A percentile compares a stretch with the other conserved stretches of the same genome.
Evolutionary conservation across 208 protist genomes (phyloP).

Genomic region (Leishmania amazonensis): DNA sequence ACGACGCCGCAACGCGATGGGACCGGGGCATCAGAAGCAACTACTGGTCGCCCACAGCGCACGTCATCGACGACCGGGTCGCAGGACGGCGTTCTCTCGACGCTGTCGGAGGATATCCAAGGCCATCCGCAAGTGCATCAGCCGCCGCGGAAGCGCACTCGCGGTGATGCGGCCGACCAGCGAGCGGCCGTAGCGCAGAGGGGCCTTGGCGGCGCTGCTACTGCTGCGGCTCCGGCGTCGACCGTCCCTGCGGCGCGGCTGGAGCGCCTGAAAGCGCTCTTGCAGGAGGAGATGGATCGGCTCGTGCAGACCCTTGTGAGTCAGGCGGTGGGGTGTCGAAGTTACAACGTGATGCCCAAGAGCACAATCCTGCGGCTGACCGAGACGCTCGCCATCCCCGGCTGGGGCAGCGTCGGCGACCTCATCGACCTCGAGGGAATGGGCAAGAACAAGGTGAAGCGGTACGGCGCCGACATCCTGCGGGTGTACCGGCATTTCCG

Average conservation of each 20-base stretch:
- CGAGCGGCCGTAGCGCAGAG: neutral
- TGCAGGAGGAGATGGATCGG: conserved; percentile 67
- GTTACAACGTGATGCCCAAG: conserved; percentile 88
- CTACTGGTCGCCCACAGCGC: neutral
- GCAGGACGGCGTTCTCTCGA: conserved; percentile 1
- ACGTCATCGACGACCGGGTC: neutral
- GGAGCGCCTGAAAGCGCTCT: conserved; percentile 44
- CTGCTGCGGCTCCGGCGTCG: conserved; percentile 11
- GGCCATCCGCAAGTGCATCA: too few relatives aligned
- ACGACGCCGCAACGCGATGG: conserved; percentile 17
- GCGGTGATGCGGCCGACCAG: conserved; percentile 13
- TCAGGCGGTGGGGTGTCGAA: conserved; percentile 65
- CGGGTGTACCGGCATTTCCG: conserved; percentile 80
- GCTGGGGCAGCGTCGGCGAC: conserved; percentile 73
- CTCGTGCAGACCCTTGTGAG: conserved; percentile 80
- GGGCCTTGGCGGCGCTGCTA: neutral
- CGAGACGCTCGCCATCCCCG: conserved; percentile 56
- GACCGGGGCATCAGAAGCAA: neutral
- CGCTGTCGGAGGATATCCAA: neutral
- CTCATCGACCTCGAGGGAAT: conserved; percentile 84
- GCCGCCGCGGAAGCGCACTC: conserved; percentile 21
- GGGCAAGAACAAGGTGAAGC: conserved; percentile 89
- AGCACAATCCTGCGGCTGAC: conserved; percentile 81
- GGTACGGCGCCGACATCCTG: conserved; percentile 82
- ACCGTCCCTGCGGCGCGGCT: conserved; percentile 56